These are phyloP conservation scores for Fagus sylvatica DNA, from an alignment of 306 rosid genomes.

Conservation along the genomic window DNA sequence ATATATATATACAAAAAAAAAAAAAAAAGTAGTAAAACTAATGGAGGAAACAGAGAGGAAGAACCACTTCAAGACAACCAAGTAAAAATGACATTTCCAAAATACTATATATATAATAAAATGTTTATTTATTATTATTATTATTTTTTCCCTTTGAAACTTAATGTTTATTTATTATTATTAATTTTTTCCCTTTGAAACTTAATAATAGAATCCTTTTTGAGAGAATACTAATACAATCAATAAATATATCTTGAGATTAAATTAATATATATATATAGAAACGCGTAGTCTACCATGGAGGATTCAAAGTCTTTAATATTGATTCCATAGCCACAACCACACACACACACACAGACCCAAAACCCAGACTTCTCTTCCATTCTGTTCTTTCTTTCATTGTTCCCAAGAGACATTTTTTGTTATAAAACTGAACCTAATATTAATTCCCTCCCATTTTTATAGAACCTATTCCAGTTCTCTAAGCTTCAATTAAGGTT, in stretches of 20 bases:
- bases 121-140: too few species aligned
- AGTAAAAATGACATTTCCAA: not conserved
- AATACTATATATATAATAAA: not conserved
- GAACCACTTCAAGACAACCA: conserved; percentile 29
- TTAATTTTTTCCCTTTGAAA: not conserved
- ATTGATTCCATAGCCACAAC: conserved; percentile 24
- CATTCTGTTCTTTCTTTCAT: conserved; percentile 8
- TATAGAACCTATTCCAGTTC: not conserved
- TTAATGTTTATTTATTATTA: not conserved
- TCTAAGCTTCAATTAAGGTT: not conserved
- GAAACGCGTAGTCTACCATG: conserved; percentile 64
- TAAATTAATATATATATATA: not conserved
- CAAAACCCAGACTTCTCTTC: not conserved
- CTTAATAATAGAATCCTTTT: not conserved
- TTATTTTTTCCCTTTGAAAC: too few species aligned
- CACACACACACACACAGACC: not conserved
- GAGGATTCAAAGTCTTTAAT: conserved; percentile 37
- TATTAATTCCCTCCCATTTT: not conserved
- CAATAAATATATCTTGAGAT: too few species aligned
- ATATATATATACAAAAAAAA: too few species aligned
- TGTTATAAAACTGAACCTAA: not conserved
- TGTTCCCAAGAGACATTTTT: not conserved
- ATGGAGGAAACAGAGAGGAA: conserved; percentile 33
- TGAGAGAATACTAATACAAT: too few species aligned
- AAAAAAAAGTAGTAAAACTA: not conserved